These are phyloP conservation scores for Aspergillus alliaceus DNA, from an alignment of 2,329 filamentous ascomycete genomes.

Conservation along the genomic window DNA sequence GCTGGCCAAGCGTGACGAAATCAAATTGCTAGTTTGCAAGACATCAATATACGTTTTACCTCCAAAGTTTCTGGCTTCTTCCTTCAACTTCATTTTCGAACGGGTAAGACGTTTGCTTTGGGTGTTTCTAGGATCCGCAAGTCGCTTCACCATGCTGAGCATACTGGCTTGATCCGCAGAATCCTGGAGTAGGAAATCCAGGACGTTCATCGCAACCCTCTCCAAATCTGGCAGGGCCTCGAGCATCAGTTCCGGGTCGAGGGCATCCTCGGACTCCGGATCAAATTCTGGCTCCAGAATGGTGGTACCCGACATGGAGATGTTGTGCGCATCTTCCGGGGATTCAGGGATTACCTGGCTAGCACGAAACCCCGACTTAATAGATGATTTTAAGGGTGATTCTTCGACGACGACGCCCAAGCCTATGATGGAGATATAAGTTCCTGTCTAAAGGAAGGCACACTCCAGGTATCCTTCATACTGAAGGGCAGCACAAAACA, in stretches of 20 bases:
- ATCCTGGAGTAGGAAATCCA: slow-evolving; percentile 37
- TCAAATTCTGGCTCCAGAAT: slow-evolving; percentile 28
- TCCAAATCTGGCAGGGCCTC: slow-evolving; percentile 42
- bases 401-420: slow-evolving; percentile 21
- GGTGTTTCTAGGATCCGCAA: slow-evolving; percentile 29
- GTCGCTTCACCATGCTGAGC: slow-evolving; percentile 27
- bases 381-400: slow-evolving; percentile 12
- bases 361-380: slow-evolving; percentile 9
- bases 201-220: slow-evolving; percentile 30
- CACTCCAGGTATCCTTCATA: not conserved
- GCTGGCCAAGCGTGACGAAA: slow-evolving; percentile 28
- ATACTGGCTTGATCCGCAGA: slow-evolving; percentile 27
- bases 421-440: slow-evolving; percentile 7
- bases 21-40: slow-evolving; percentile 26
- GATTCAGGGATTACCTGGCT: slow-evolving; percentile 21
- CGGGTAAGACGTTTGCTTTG: slow-evolving; percentile 29
- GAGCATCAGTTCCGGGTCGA: slow-evolving; percentile 38
- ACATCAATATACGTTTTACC: slow-evolving; percentile 38
- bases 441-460: not conserved
- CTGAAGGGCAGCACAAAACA: not conserved
- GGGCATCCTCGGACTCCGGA: slow-evolving; percentile 8
- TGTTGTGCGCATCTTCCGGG: slow-evolving; percentile 30
- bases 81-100: slow-evolving; percentile 23
- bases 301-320: slow-evolving; percentile 33
- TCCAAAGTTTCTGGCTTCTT: slow-evolving; percentile 28